Conservation (phyloP, 768 basidiomycete genomes). For the Russula virescens region DNA sequence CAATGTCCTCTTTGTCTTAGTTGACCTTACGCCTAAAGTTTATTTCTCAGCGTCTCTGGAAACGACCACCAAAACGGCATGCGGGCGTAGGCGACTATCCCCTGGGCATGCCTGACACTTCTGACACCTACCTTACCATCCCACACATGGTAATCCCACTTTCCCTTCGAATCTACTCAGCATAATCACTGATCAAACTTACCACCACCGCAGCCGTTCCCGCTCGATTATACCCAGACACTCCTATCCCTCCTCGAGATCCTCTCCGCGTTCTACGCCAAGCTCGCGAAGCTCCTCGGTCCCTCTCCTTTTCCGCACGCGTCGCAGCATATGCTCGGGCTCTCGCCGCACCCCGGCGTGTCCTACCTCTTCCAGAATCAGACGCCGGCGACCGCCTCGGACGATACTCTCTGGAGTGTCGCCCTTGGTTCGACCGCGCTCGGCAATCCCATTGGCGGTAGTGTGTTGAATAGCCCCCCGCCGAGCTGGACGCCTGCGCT, state of each 20-base stretch:
- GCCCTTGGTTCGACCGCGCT: constrained; percentile 30
- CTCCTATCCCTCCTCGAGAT: constrained; percentile 85
- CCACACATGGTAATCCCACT: constrained; percentile 61
- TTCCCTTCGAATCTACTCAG: not conserved
- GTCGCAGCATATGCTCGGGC: constrained; percentile 68
- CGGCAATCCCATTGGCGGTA: constrained; percentile 30
- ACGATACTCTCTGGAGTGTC: constrained; percentile 66
- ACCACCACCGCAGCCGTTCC: constrained; percentile 58
- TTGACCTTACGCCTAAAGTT: not conserved
- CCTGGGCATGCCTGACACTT: constrained; percentile 55
- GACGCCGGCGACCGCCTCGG: constrained; percentile 33
- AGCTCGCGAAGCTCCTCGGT: constrained; percentile 76
- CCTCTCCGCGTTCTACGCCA: constrained; percentile 84
- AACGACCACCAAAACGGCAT: constrained; percentile 51
- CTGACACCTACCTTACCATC: constrained; percentile 63
- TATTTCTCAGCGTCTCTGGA: constrained; percentile 44
- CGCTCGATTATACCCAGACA: constrained; percentile 84
- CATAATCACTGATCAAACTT: not conserved
- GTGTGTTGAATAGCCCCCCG: constrained; percentile 44
- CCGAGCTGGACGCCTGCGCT: constrained; percentile 54
- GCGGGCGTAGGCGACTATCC: constrained; percentile 54
- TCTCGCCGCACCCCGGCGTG: constrained; percentile 77
- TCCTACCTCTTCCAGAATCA: constrained; percentile 66
- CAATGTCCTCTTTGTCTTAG: constrained; percentile 3
- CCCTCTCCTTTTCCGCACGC: constrained; percentile 70